phyloP scores from a whole-genome alignment of 1,284 basidiomycete genomes.

The Neotropicomus parvogracilis region DNA sequence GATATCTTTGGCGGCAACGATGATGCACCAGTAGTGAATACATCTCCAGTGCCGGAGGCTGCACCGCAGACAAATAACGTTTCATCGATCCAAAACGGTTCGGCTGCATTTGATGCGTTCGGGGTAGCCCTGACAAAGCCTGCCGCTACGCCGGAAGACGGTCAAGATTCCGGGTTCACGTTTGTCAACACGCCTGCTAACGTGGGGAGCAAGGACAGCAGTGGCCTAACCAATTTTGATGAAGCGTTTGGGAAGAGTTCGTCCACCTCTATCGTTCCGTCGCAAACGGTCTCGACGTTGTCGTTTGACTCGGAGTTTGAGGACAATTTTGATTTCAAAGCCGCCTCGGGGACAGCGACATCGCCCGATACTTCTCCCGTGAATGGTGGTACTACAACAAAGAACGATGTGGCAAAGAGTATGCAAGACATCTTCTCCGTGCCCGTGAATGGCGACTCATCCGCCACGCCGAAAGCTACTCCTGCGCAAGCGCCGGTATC shows the following conservation, averaged over 20 bases:
- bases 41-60: conserved; percentile 5
- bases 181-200: conserved; percentile 21
- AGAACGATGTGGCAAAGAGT: conserved; percentile 20
- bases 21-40: conserved; percentile 3
- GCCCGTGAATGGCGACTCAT: conserved; percentile 11
- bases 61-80: conserved; percentile 23
- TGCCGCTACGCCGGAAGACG: conserved; percentile 15
- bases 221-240: conserved; percentile 69
- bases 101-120: conserved; percentile 30
- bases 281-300: conserved; percentile 43
- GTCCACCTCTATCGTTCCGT: conserved; percentile 34
- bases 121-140: conserved; percentile 27
- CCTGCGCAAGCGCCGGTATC: conserved; percentile 33
- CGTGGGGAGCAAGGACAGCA: conserved; percentile 20
- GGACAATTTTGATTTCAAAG: conserved; percentile 81
- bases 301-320: conserved; percentile 76
- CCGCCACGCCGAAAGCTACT: conserved; percentile 2
- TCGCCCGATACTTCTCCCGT: conserved; percentile 13
- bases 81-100: conserved; percentile 22
- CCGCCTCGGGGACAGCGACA: conserved; percentile 39
- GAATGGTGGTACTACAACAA: conserved; percentile 16
- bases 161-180: conserved; percentile 23
- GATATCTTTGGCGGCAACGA: conserved; percentile 31
- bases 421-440: conserved; percentile 16
- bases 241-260: conserved; percentile 62